Percentiles rank a stretch among this genome's conserved stretches.
Conservation (phyloP, 257 asterid genomes). For the Datura wrightii region DNA sequence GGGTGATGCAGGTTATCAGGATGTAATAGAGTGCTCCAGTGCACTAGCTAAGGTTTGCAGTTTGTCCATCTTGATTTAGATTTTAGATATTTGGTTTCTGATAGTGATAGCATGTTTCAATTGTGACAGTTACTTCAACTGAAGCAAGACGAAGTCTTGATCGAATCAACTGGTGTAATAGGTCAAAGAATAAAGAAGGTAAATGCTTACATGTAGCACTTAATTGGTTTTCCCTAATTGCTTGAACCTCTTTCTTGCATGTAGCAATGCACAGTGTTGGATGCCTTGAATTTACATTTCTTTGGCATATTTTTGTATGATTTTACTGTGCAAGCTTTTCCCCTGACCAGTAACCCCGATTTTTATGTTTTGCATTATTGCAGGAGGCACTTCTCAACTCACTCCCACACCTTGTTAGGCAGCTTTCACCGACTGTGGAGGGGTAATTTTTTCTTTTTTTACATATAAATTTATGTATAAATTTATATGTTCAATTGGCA, state of each 20-base stretch:
- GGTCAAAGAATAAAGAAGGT: constrained; percentile 97
- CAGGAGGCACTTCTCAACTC: constrained; percentile 95
- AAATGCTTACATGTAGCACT: constrained; percentile 25
- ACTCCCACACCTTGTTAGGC: constrained; percentile 78
- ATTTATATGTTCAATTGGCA: constrained; percentile 14
- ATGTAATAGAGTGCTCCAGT: constrained; percentile 79
- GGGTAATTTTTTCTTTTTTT: constrained; percentile 53
- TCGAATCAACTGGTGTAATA: constrained; percentile 98
- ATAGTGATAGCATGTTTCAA: constrained; percentile 27
- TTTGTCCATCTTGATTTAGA: neutral
- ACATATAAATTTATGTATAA: too few species aligned
- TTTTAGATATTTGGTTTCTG: constrained; percentile 3
- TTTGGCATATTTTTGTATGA: constrained; percentile 26
- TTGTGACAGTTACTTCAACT: constrained; percentile 71
- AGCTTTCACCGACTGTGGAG: constrained; percentile 62
- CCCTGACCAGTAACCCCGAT: neutral
- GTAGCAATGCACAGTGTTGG: neutral
- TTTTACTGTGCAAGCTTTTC: neutral
- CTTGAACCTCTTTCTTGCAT: constrained; percentile 5
- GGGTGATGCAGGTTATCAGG: constrained; percentile 98
- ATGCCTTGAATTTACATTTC: neutral
- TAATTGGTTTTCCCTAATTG: neutral
- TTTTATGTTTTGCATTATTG: constrained; percentile 39
- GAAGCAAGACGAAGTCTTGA: constrained; percentile 76
- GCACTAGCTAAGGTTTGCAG: constrained; percentile 74